Base-by-base conservation (phyloP, 805 yeast species). In the Hanseniaspora clermontiae region DNA sequence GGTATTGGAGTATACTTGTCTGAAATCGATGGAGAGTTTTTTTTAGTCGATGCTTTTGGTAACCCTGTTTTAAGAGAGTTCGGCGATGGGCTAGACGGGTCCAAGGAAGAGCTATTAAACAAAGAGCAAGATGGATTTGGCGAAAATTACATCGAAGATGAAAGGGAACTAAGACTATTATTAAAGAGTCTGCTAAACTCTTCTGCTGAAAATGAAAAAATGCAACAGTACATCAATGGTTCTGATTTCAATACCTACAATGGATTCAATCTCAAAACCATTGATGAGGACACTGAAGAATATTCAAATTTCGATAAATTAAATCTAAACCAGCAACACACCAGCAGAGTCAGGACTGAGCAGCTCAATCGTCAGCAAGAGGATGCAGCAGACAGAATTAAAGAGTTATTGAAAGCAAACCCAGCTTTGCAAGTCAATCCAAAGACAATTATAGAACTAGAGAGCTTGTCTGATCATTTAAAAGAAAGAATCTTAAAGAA, bases 61-160 rank as follows among this genome's bases (percentile, higher is more conserved):
- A 55, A 52, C 39, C 45, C 59, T 14, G 43, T 61, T 31, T 57
- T 62, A 29, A 57, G 60, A 31, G 63, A 64, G 59, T 14, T 58
- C 57, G 50, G 42, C 61, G 58, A 36, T 57, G 17, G 50, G 57
- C 11, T 32, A 37, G 36, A 46, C 32, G 49, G 46, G 11, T 38
- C 29, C 8, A 43, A 47, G 14, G 52, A 54, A 15, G 34, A 43
- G 10, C 32, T 43, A 7, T 12, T 43, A 14, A 24, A 24, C n/a
- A 43, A 43, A 24, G 46, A 43, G 2, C 17, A 43, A 10, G 55
- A 49, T 31, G 58, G 51, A 37, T 55, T 55, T 29, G 59, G 55
- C 14, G 48, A 34, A 10, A 48, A 38, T 7, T 38, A 27, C 20
- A 34, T 10, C n/a, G 51, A 53, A 37, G 57, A 53, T 39, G 57